Percentiles rank a stretch among this genome's conserved stretches.
phyloP scores from a whole-genome alignment of 441 rosid genomes.

The Bruguiera hainesii region DNA sequence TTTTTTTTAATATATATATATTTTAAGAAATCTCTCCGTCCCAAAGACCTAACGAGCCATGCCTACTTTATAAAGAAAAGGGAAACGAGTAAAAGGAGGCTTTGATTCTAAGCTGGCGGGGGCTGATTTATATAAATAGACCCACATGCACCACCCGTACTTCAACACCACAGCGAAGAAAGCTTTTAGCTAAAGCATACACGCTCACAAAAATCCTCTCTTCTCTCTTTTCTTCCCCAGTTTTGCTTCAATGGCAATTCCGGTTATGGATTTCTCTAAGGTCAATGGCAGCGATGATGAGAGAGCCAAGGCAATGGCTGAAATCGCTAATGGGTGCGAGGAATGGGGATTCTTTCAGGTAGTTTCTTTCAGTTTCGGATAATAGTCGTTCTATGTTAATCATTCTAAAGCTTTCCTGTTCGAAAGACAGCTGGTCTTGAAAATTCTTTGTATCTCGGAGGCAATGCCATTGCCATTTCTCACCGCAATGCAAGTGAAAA shows the following conservation, averaged over 20 bases:
- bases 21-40: conserved; percentile 28
- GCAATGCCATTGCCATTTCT: no score
- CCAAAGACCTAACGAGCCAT: conserved; percentile 21
- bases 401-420: neutral
- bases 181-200: conserved; percentile 14
- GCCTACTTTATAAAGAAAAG: conserved; percentile 13
- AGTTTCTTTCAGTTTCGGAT: neutral
- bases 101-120: conserved; percentile 32
- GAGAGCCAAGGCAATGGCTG: conserved; percentile 52
- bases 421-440: no score
- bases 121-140: conserved; percentile 40
- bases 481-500: no score
- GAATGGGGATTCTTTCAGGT: conserved; percentile 96
- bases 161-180: conserved; percentile 19
- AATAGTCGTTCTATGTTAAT: neutral
- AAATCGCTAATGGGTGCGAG: conserved; percentile 67
- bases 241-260: conserved; percentile 60
- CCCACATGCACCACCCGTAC: conserved; percentile 5
- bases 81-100: conserved; percentile 1
- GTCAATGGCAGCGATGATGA: conserved; percentile 58
- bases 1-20: neutral
- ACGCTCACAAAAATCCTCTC: conserved; percentile 4
- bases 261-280: conserved; percentile 84
- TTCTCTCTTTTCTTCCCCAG: conserved; percentile 9
- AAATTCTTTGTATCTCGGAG: no score